Evolutionary conservation across 352 stramenopile genomes (phyloP).

Genomic region (Globisporangium alternatum): DNA sequence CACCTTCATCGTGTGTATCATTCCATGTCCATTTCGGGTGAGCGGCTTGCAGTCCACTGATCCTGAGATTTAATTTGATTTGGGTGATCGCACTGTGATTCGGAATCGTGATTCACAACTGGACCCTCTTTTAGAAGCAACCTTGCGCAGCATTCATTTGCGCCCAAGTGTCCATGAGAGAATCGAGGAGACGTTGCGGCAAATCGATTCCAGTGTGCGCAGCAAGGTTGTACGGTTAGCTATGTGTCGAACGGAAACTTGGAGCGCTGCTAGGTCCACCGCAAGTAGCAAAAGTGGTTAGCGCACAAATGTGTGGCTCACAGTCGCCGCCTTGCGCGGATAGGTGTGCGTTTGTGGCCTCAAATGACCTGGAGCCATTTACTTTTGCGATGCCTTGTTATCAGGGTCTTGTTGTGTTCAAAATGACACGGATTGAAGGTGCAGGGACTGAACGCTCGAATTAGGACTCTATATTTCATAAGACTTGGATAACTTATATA

Average conservation of each 20-base stretch:
- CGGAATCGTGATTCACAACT: background rate
- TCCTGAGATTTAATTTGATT: background rate
- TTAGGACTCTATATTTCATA: background rate
- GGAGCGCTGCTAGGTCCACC: no score
- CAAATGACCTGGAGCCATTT: background rate
- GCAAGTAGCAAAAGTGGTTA: background rate
- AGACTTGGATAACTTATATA: background rate
- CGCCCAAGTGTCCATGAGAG: no score
- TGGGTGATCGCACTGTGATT: background rate
- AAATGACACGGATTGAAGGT: background rate
- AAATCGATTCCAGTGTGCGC: no score
- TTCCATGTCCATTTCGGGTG: background rate
- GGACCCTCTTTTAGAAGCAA: constrained; percentile 4
- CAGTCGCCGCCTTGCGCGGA: background rate
- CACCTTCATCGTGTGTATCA: no score
- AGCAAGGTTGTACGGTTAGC: no score
- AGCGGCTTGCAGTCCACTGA: background rate
- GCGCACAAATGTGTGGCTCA: constrained; percentile 10
- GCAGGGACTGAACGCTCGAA: background rate
- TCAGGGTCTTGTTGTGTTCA: background rate
- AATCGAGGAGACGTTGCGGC: no score
- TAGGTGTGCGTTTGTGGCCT: constrained; percentile 11
- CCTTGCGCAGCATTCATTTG: constrained; percentile 1
- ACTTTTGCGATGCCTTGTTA: background rate
- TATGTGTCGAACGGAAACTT: no score